phyloP scores from a whole-genome alignment of 139 green algal species.

The Astrephomene gubernaculifera region DNA sequence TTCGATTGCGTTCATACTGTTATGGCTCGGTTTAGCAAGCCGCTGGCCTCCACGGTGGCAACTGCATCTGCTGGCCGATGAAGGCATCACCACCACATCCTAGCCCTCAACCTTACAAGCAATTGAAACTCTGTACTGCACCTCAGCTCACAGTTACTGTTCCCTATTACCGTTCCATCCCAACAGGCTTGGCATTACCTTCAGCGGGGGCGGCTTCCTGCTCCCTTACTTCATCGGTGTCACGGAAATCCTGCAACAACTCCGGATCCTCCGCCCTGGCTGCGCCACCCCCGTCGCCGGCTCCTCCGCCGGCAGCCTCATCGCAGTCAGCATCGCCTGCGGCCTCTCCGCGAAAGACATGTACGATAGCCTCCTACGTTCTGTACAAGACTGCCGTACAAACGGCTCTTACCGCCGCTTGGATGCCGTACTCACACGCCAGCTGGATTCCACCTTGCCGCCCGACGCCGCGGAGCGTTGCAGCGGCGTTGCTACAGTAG shows the following conservation, averaged over 20 bases:
- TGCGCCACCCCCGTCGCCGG: conserved; percentile 68
- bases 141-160: too few species aligned
- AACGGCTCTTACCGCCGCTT: conserved; percentile 48
- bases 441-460: conserved; percentile 52
- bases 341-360: conserved; percentile 55
- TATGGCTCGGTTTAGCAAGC: too few species aligned
- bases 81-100: too few species aligned
- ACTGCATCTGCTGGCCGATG: too few species aligned
- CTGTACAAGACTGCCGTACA: conserved; percentile 52
- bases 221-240: conserved; percentile 30
- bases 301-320: conserved; percentile 80
- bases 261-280: background rate
- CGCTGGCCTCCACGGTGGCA: too few species aligned
- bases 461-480: conserved; percentile 47
- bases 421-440: conserved; percentile 28
- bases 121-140: too few species aligned
- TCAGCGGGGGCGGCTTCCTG: conserved; percentile 38
- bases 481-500: conserved; percentile 32
- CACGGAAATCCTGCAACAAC: conserved; percentile 7
- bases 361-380: conserved; percentile 36
- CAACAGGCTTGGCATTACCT: conserved; percentile 17
- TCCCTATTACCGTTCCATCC: too few species aligned
- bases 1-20: too few species aligned
- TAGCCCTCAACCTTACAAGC: too few species aligned
- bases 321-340: conserved; percentile 74